Evolutionary conservation across 176 grass and related monocot genomes (phyloP).

Genomic region (Olyra latifolia): DNA sequence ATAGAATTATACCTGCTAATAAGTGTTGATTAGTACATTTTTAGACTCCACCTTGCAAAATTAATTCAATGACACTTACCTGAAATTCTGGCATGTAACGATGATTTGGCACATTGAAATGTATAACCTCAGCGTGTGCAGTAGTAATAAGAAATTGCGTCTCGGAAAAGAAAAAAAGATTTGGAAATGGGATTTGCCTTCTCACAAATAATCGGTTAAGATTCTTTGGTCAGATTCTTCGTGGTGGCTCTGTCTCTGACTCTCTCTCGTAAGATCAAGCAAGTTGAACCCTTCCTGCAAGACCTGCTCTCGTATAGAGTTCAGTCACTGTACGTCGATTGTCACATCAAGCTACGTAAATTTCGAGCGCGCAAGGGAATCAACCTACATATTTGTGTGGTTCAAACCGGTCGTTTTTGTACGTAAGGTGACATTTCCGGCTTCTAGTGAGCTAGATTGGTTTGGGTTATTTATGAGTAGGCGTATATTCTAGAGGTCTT

Average conservation of each 20-base stretch:
- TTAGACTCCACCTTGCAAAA: neutral
- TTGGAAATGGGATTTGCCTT: neutral
- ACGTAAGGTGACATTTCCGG: neutral
- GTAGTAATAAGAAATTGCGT: neutral
- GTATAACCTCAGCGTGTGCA: neutral
- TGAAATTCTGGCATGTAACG: neutral
- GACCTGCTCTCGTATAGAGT: neutral
- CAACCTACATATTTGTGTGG: neutral
- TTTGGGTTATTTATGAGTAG: neutral
- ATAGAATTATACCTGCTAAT: neutral
- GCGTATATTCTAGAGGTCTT: neutral
- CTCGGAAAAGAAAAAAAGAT: neutral
- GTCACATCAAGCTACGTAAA: neutral
- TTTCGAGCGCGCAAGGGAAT: neutral
- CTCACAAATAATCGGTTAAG: neutral
- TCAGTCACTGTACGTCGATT: neutral
- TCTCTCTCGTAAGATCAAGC: neutral
- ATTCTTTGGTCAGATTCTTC: neutral
- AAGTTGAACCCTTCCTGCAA: constrained; percentile 8
- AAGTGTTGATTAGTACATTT: neutral
- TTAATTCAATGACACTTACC: neutral
- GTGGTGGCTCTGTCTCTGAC: neutral
- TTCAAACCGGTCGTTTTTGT: neutral
- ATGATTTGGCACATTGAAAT: neutral
- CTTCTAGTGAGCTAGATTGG: neutral